These are phyloP conservation scores for Eleusine indica DNA, from an alignment of 176 grass and related monocot species.

Conservation along the genomic window DNA sequence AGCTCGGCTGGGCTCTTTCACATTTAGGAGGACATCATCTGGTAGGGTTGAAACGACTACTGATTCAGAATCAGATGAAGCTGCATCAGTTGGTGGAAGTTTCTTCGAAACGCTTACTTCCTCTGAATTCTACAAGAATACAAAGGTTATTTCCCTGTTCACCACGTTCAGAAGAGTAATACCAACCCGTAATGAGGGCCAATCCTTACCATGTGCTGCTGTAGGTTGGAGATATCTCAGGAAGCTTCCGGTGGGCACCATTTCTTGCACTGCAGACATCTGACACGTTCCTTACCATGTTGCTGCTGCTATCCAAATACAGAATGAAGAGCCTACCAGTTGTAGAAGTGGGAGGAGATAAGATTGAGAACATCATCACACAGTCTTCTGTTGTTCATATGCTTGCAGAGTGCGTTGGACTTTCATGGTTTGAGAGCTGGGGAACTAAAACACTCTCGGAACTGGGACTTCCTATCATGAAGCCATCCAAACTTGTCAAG, in stretches of 20 bases:
- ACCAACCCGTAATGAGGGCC: background rate
- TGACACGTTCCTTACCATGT: slow-evolving; percentile 95
- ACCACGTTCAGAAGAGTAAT: background rate
- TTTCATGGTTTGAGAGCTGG: slow-evolving; percentile 96
- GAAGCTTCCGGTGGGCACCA: slow-evolving; percentile 91
- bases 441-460: slow-evolving; percentile 77
- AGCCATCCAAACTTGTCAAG: slow-evolving; percentile 74
- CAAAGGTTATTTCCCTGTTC: slow-evolving; percentile 66
- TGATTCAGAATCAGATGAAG: slow-evolving; percentile 54
- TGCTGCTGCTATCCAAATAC: slow-evolving; percentile 93
- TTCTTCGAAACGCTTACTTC: slow-evolving; percentile 92
- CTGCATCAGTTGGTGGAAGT: slow-evolving; percentile 67
- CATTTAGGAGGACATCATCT: slow-evolving; percentile 56
- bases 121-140: slow-evolving; percentile 98
- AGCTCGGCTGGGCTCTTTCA: slow-evolving; percentile 60
- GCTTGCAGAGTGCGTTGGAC: slow-evolving; percentile 93
- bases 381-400: slow-evolving; percentile 93
- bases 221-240: slow-evolving; percentile 87
- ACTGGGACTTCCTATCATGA: slow-evolving; percentile 85
- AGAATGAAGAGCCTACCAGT: slow-evolving; percentile 97
- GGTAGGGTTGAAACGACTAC: slow-evolving; percentile 54
- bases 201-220: slow-evolving; percentile 6
- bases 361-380: slow-evolving; percentile 93
- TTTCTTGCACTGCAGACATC: slow-evolving; percentile 95
- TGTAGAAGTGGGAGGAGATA: slow-evolving; percentile 78